phyloP scores from a whole-genome alignment of 2,329 filamentous ascomycete genomes.

The Penicillium sp. region DNA sequence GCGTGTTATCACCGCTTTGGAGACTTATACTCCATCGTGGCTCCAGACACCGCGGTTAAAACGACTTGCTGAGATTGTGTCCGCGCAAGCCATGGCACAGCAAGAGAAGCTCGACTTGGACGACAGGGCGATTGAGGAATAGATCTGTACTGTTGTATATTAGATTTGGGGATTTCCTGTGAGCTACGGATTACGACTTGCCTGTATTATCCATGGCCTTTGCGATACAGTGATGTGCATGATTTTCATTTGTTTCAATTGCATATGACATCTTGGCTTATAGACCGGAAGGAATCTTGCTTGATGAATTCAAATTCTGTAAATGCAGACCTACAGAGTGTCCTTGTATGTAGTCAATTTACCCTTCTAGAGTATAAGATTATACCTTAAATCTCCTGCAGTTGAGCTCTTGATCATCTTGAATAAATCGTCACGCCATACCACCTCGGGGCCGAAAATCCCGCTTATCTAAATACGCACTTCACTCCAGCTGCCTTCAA shows the following conservation, averaged over 20 bases:
- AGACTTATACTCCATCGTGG: conserved; percentile 98
- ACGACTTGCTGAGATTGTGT: conserved; percentile 96
- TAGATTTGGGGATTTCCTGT: conserved; percentile 26
- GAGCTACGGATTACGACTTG: conserved; percentile 30
- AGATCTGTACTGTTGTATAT: conserved; percentile 28
- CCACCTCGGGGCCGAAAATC: too few species aligned
- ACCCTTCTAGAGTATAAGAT: too few species aligned
- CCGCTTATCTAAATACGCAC: too few species aligned
- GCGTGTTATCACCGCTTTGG: conserved; percentile 88
- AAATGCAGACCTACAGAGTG: neutral
- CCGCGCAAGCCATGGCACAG: conserved; percentile 91
- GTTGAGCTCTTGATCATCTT: too few species aligned
- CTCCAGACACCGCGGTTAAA: conserved; percentile 94
- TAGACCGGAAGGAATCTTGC: conserved; percentile 7
- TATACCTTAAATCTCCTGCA: too few species aligned
- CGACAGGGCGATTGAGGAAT: conserved; percentile 26
- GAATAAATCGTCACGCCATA: too few species aligned
- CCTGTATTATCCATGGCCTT: conserved; percentile 17
- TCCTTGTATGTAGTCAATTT: too few species aligned
- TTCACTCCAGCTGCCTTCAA: too few species aligned
- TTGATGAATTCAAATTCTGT: neutral
- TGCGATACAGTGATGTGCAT: conserved; percentile 28
- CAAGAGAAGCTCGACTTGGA: conserved; percentile 73
- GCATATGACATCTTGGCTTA: conserved; percentile 9
- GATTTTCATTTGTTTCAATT: conserved; percentile 18